phyloP scores from a whole-genome alignment of 768 basidiomycete species.

The Sutorius australiensis region DNA sequence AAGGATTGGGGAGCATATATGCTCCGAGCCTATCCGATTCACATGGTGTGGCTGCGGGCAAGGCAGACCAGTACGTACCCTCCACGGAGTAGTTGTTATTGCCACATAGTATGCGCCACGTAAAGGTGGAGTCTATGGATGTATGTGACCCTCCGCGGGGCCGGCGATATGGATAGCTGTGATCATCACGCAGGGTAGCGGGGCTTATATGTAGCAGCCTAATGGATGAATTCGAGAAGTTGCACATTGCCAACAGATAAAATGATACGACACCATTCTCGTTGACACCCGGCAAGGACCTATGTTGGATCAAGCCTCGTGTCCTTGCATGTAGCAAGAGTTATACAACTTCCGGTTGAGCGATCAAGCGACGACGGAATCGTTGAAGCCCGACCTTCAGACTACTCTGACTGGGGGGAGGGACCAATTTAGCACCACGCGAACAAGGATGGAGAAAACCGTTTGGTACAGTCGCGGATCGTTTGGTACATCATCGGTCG shows the following conservation, averaged over 20 bases:
- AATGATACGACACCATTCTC: neutral
- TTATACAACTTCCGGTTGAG: neutral
- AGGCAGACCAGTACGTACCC: neutral
- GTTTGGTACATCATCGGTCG: conserved; percentile 5
- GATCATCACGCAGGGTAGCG: no score
- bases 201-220: no score
- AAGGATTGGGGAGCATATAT: no score
- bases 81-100: no score
- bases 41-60: neutral
- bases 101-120: no score
- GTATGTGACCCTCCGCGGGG: no score
- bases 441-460: neutral
- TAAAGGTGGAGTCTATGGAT: no score
- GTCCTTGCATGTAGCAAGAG: neutral
- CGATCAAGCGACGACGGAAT: neutral
- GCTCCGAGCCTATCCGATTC: neutral
- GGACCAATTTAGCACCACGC: neutral
- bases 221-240: no score
- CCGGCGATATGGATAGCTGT: no score
- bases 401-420: no score
- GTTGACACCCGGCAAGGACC: neutral
- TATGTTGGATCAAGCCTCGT: neutral
- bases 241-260: no score
- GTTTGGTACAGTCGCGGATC: conserved; percentile 1
- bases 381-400: neutral